These are phyloP conservation scores for Fusarium aywerte DNA, from an alignment of 2,329 filamentous ascomycete species.

Conservation along the genomic window DNA sequence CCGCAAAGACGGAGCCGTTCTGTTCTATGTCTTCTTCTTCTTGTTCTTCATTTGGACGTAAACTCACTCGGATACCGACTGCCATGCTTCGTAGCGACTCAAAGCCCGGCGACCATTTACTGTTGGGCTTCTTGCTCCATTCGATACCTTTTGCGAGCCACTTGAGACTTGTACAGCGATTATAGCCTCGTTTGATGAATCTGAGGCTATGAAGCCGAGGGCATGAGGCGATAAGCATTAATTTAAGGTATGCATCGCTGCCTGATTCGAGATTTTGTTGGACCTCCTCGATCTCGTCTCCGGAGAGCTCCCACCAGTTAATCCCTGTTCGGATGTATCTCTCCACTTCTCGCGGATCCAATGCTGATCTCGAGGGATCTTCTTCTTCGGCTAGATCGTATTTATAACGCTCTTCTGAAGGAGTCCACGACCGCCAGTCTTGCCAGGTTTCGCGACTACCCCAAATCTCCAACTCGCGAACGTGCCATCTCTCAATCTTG, in stretches of 20 bases:
- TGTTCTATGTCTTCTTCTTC: background rate
- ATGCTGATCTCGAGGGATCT: background rate
- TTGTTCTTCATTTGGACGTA: background rate
- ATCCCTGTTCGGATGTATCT: background rate
- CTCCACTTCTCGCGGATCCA: background rate
- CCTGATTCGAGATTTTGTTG: background rate
- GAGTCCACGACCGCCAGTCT: slow-evolving; percentile 25
- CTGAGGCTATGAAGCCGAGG: slow-evolving; percentile 23
- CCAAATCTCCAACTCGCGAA: slow-evolving; percentile 35
- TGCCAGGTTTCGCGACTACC: slow-evolving; percentile 19
- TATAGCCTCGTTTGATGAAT: background rate
- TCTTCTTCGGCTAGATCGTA: background rate
- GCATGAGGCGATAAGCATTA: slow-evolving; percentile 29
- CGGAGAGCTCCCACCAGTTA: slow-evolving; percentile 3
- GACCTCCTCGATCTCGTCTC: background rate
- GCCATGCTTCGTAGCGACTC: slow-evolving; percentile 9
- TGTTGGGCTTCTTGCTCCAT: background rate
- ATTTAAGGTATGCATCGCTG: slow-evolving; percentile 27
- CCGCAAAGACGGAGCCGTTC: background rate
- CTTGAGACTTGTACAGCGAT: background rate
- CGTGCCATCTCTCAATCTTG: slow-evolving; percentile 19
- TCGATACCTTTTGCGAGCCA: slow-evolving; percentile 11
- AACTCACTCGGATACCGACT: background rate
- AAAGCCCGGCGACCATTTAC: slow-evolving; percentile 30
- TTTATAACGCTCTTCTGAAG: rapidly evolving